Evolutionary conservation across 2,329 filamentous ascomycete species (phyloP), one percentile per base, ranked within the genome.

Genomic region (Sphaerulina musiva): DNA sequence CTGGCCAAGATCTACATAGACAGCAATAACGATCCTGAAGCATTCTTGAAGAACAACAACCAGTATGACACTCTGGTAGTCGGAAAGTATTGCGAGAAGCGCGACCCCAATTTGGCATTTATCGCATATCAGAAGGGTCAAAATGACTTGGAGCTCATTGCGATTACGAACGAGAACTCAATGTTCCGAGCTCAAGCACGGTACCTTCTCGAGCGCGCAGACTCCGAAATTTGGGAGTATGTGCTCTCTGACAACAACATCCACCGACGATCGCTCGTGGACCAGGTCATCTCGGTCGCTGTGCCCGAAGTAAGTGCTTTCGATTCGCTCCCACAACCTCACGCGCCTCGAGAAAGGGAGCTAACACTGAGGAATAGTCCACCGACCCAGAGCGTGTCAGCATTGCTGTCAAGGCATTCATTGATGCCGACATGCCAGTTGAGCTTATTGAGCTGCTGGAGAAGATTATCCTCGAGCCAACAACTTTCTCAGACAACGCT

Each of bases 391-490:
- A 93, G 68, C 95, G 95, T 77, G 93, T 98, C 34, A 95, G 89
- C 0, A 81, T 96, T 61, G 93, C 93, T 46, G 93, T 98, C 54
- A 87, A 95, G 66, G 86, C 91, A 41, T 95, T 98, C 78, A 83
- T 98, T 50, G 84, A 86, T 62, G 88, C 87, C 53, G 93, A 98
- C 68, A 79, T 98, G 62, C 93, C 93, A 7, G 84, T 85, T 4
- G 93, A 98, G 76, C 81, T 98, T 48, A 97, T 98, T 66, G 95
- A 98, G 72, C 82, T 98, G 38, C 81, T 98, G 14, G 95, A 98
- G 79, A 98, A 97, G 83, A 98, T 98, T 63, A 92, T 98, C 32
- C 78, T 98, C n/a, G 93, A 98, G 78, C 95, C 93, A n/a, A 95
- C 92, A 4, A 89, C 89, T 4, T 98, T 98, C 79, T 96, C 89